Percentiles rank a stretch among this genome's conserved stretches.
Evolutionary conservation across 345 rosid species (phyloP).

Genomic region (Populus deltoides): DNA sequence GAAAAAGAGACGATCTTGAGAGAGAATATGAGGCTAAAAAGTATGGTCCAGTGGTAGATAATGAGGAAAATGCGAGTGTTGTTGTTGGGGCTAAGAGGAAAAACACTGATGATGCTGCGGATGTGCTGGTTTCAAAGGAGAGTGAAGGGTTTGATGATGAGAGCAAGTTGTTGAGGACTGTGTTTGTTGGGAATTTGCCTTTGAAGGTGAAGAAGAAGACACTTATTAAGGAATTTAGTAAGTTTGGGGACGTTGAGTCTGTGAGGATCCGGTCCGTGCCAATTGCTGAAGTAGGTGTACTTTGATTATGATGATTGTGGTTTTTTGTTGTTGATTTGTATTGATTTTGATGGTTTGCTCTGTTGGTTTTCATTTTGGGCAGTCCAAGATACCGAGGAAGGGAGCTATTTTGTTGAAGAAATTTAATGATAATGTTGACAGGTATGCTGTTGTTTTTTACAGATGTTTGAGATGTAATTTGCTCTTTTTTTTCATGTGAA

Average conservation of each 20-base stretch:
- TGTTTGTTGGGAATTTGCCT: conserved; percentile 91
- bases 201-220: conserved; percentile 75
- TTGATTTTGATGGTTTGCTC: conserved; percentile 6
- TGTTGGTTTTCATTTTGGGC: conserved; percentile 12
- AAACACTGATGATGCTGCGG: conserved; percentile 52
- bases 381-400: conserved; percentile 86
- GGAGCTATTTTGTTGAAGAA: conserved; percentile 74
- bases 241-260: conserved; percentile 84
- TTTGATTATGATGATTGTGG: neutral
- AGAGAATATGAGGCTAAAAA: conserved; percentile 62
- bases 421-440: conserved; percentile 70
- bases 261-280: conserved; percentile 92
- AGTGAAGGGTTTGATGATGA: conserved; percentile 82
- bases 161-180: conserved; percentile 79
- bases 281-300: conserved; percentile 61
- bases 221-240: conserved; percentile 64
- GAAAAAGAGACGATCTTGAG: conserved; percentile 94
- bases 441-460: conserved; percentile 37
- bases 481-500: too few species aligned
- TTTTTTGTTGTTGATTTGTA: conserved; percentile 8
- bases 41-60: conserved; percentile 45
- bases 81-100: conserved; percentile 79
- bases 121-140: conserved; percentile 45
- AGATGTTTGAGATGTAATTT: neutral
- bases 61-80: conserved; percentile 6